Base-by-base conservation (phyloP, 2,329 filamentous ascomycete species). In the Arthrobotrys pseudoclavata region DNA sequence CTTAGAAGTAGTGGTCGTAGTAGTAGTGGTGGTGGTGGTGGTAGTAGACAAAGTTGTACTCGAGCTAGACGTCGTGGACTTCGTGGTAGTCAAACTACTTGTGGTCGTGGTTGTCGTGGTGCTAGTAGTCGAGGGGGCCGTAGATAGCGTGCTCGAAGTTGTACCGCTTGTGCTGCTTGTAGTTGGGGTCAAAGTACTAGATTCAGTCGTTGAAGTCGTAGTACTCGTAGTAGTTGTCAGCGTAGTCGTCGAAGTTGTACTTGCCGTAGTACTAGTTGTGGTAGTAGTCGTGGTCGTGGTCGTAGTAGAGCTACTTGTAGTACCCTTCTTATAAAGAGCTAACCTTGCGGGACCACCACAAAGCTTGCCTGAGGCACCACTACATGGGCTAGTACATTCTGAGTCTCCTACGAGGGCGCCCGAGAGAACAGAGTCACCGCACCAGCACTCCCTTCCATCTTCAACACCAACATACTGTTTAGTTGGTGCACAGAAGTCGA, bases 391-490 rank as follows among this genome's bases (percentile, higher is more conserved):
- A 45, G 18, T 42, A 52, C 81, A 82, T 22, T 79, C 76, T 4
- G 55, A 24, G 24, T 62, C 61, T 6, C 60, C 72, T 22, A 24
- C 57, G 4, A 45, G 57, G 10, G 34, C 40, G 4, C 68, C 57
- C 9, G 47, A 37, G 3, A 71, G 48, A 18, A 70, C 10, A 20
- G 34, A 26, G 31, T 62, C 47, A n/a, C 68, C 68, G 26, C 68
- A 71, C 68, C 68, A 90, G 83, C 89, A 91, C 81, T 91, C 87
- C 13, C 84, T 83, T 24, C 83, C 84, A 79, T 87, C 88, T 80
- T 90, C 88, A 0, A 88, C 84, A 53, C 88, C 89, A 15, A 88
- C 88, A 80, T 88, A 89, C 2, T 84, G 86, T 3, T 85, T 86
- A 24, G 84, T 83, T 40, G 79, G 81, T 6, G 84, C 83, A 83